Percentiles rank a stretch among this genome's conserved stretches.
Conservation (phyloP, 495 filamentous ascomycete genomes). For the Aspergillus diversus region DNA sequence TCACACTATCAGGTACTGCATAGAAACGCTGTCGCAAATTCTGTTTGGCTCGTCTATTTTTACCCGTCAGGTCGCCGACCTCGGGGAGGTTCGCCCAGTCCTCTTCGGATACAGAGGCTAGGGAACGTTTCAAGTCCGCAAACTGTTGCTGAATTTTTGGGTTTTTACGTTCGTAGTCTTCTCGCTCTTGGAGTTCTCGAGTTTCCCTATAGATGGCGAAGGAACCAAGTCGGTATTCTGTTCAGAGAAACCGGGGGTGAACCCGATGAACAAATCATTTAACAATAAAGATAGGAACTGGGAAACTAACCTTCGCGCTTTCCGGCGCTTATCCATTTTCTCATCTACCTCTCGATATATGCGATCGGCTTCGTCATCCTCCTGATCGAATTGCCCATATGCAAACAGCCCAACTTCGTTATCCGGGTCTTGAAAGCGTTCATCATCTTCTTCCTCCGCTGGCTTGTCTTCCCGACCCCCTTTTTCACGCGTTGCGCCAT, state of each 20-base stretch:
- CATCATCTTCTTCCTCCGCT: constrained; percentile 77
- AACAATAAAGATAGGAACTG: constrained; percentile 25
- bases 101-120: constrained; percentile 88
- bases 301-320: constrained; percentile 79
- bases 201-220: constrained; percentile 83
- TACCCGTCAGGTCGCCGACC: constrained; percentile 93
- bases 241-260: constrained; percentile 61
- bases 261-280: constrained; percentile 72
- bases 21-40: constrained; percentile 86
- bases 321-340: constrained; percentile 88
- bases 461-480: constrained; percentile 57
- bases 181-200: constrained; percentile 85
- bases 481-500: constrained; percentile 77
- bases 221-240: constrained; percentile 83
- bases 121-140: constrained; percentile 88
- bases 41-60: constrained; percentile 82
- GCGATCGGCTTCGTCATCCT: constrained; percentile 94
- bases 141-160: constrained; percentile 99
- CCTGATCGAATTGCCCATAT: constrained; percentile 89
- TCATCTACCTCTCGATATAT: constrained; percentile 97
- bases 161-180: constrained; percentile 95
- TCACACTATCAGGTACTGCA: constrained; percentile 94
- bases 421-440: constrained; percentile 92
- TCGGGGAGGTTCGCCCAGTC: constrained; percentile 97
- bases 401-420: constrained; percentile 96